These are phyloP conservation scores for Arabidopsis lyrata DNA, from an alignment of 441 rosid genomes.

Conservation along the genomic window DNA sequence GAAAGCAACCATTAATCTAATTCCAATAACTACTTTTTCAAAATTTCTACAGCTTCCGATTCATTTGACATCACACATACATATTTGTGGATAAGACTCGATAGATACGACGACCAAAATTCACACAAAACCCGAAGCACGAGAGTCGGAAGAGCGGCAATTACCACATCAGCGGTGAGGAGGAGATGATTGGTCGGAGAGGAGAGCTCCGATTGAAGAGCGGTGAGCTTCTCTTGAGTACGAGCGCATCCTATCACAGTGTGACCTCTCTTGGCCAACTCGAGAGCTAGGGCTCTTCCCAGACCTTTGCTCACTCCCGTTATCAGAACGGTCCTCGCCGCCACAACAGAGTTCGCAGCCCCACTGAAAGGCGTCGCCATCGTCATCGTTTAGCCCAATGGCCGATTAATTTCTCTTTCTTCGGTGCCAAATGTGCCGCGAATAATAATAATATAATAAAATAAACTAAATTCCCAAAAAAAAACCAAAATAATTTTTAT, in stretches of 20 bases:
- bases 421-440: slow-evolving; percentile 2
- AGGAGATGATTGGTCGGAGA: slow-evolving; percentile 70
- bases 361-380: slow-evolving; percentile 50
- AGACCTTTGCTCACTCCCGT: slow-evolving; percentile 91
- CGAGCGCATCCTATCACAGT: slow-evolving; percentile 89
- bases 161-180: slow-evolving; percentile 76
- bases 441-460: no score
- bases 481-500: no score
- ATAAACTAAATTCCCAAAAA: no score
- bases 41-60: background rate
- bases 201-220: slow-evolving; percentile 68
- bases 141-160: slow-evolving; percentile 1
- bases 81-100: slow-evolving; percentile 1
- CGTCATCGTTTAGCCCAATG: slow-evolving; percentile 24
- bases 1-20: background rate
- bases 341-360: slow-evolving; percentile 42
- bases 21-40: background rate
- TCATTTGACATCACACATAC: background rate
- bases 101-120: slow-evolving; percentile 5
- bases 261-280: slow-evolving; percentile 87
- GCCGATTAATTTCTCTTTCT: slow-evolving; percentile 16
- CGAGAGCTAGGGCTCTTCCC: slow-evolving; percentile 86
- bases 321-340: slow-evolving; percentile 62
- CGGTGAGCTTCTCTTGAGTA: slow-evolving; percentile 69
- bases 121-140: background rate